Evolutionary conservation across 1,139 yeast species (phyloP).

Genomic region (Arxiozyma bovina): DNA sequence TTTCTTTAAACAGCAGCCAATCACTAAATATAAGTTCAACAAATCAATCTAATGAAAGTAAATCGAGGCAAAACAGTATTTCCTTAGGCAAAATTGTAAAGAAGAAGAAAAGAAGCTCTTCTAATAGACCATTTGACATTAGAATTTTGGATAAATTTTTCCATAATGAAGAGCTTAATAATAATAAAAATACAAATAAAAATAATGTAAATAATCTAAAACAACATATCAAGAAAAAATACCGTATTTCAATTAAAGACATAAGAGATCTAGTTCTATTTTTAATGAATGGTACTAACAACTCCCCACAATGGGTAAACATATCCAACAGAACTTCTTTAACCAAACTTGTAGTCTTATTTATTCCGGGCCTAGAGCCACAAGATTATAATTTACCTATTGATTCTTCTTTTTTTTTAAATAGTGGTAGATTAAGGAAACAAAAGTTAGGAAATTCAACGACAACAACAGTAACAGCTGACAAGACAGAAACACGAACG

Average conservation of each 20-base stretch:
- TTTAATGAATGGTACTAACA: slow-evolving; percentile 37
- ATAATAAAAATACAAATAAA: not conserved
- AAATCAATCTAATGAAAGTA: slow-evolving; percentile 3
- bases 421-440: slow-evolving; percentile 4
- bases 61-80: slow-evolving; percentile 9
- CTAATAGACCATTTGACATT: slow-evolving; percentile 31
- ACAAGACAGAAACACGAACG: not conserved
- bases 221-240: slow-evolving; percentile 15
- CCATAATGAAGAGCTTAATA: slow-evolving; percentile 1
- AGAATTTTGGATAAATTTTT: slow-evolving; percentile 19
- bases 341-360: slow-evolving; percentile 48
- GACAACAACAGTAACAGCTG: not conserved
- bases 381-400: slow-evolving; percentile 33
- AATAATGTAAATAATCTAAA: not conserved
- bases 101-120: slow-evolving; percentile 37
- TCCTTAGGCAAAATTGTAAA: slow-evolving; percentile 13
- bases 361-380: slow-evolving; percentile 58
- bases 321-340: slow-evolving; percentile 37
- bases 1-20: slow-evolving; percentile 7
- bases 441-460: not conserved
- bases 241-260: slow-evolving; percentile 34
- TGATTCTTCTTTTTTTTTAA: slow-evolving; percentile 12
- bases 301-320: slow-evolving; percentile 37
- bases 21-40: slow-evolving; percentile 5
- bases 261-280: slow-evolving; percentile 47